These are phyloP conservation scores for Russula virescens DNA, from an alignment of 768 basidiomycete genomes.

Conservation along the genomic window DNA sequence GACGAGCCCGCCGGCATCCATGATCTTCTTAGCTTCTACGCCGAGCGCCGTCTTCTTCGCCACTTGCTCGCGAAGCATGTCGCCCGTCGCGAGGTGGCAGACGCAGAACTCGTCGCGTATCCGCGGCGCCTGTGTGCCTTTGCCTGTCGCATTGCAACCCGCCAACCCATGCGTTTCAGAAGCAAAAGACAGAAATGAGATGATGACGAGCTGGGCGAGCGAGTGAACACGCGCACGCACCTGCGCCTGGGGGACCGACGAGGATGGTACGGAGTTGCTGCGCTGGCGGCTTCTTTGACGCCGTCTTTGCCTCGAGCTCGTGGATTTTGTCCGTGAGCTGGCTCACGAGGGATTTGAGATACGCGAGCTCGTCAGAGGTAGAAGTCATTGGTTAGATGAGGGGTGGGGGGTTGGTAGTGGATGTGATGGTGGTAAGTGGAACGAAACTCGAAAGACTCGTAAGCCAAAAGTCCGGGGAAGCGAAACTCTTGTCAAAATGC, in stretches of 20 bases:
- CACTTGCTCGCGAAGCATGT: slow-evolving; percentile 97
- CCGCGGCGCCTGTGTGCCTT: slow-evolving; percentile 95
- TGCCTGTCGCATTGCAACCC: slow-evolving; percentile 51
- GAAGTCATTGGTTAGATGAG: slow-evolving; percentile 41
- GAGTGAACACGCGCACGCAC: slow-evolving; percentile 40
- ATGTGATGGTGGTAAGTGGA: background rate
- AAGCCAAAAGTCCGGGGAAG: no score
- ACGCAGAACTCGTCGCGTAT: slow-evolving; percentile 92
- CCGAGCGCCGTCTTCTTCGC: slow-evolving; percentile 81
- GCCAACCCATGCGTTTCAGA: background rate
- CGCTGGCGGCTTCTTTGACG: slow-evolving; percentile 47
- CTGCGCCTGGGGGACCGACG: slow-evolving; percentile 95
- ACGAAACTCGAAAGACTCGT: no score
- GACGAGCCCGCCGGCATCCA: slow-evolving; percentile 95
- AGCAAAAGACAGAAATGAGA: no score
- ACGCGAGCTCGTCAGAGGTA: slow-evolving; percentile 76
- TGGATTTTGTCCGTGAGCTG: slow-evolving; percentile 91
- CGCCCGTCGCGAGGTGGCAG: slow-evolving; percentile 97
- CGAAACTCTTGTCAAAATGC: no score
- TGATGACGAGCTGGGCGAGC: no score
- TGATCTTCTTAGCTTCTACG: slow-evolving; percentile 91
- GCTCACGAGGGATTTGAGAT: slow-evolving; percentile 86
- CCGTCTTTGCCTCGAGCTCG: slow-evolving; percentile 63
- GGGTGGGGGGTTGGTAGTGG: background rate
- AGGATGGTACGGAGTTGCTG: slow-evolving; percentile 86